These are phyloP conservation scores for Kuraishia piskuri DNA, from an alignment of 805 yeast genomes.

Conservation along the genomic window DNA sequence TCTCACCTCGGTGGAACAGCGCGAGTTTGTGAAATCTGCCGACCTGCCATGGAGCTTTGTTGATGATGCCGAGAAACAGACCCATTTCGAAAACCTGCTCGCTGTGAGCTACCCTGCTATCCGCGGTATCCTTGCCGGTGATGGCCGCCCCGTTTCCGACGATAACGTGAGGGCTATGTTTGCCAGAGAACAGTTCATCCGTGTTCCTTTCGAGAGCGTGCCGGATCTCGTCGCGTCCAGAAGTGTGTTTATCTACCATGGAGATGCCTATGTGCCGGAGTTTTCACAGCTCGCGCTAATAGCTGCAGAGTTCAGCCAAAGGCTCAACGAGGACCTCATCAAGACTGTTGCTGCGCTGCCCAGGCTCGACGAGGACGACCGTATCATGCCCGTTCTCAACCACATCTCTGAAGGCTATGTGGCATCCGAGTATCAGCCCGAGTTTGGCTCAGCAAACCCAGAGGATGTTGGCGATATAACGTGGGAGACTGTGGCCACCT, in stretches of 20 bases:
- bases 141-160: constrained; percentile 25
- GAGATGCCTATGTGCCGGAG: constrained; percentile 80
- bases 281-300: constrained; percentile 68
- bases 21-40: constrained; percentile 55
- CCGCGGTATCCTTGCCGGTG: constrained; percentile 25
- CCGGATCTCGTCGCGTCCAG: constrained; percentile 70
- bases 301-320: constrained; percentile 54
- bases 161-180: constrained; percentile 47
- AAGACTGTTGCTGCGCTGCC: constrained; percentile 73
- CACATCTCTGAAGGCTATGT: constrained; percentile 72
- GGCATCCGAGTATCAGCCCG: constrained; percentile 33
- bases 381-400: constrained; percentile 75
- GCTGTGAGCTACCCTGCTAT: constrained; percentile 45
- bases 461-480: constrained; percentile 41
- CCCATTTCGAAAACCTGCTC: constrained; percentile 38
- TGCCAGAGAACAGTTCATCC: constrained; percentile 60
- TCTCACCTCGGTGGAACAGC: constrained; percentile 59
- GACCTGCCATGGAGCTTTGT: constrained; percentile 71
- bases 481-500: constrained; percentile 48
- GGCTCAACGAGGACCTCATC: constrained; percentile 42
- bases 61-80: constrained; percentile 47
- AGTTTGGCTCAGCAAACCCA: constrained; percentile 14
- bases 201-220: constrained; percentile 82
- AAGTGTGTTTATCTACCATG: constrained; percentile 54
- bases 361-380: constrained; percentile 82